Percentiles rank a stretch among this genome's conserved stretches.
Conservation (phyloP, 495 filamentous ascomycete species). For the Neurospora cerealis region DNA sequence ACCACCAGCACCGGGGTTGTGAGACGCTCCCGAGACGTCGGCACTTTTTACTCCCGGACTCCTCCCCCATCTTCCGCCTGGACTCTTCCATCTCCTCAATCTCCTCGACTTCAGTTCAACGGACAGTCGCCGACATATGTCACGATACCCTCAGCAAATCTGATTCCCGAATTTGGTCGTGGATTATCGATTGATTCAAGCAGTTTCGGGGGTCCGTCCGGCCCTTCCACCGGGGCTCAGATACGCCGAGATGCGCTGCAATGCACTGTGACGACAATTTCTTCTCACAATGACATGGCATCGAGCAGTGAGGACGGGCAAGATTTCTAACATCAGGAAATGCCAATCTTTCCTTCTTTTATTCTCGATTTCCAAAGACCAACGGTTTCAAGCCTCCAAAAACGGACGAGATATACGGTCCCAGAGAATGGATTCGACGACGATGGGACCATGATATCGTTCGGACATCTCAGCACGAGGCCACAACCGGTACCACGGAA, state of each 20-base stretch:
- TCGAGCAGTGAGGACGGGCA: not conserved
- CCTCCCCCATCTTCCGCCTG: not conserved
- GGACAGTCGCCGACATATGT: not conserved
- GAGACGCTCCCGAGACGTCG: conserved; percentile 22
- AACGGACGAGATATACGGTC: not conserved
- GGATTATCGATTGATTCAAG: not conserved
- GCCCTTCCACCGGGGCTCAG: not conserved
- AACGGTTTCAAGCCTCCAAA: not conserved
- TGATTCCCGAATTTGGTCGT: not conserved
- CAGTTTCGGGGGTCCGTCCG: not conserved
- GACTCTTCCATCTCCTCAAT: not conserved
- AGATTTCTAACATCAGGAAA: not conserved
- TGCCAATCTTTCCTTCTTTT: not conserved
- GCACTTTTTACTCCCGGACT: not conserved
- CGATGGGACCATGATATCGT: not conserved
- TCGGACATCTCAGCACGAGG: not conserved
- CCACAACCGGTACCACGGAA: not conserved
- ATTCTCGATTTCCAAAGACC: not conserved
- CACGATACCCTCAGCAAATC: not conserved
- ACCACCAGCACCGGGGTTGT: conserved; percentile 9
- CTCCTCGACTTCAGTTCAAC: not conserved
- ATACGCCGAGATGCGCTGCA: not conserved
- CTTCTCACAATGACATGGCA: not conserved
- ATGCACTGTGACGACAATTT: not conserved
- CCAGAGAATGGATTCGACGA: not conserved